phyloP scores from a whole-genome alignment of 768 basidiomycete genomes.

The Auriculariales sp. region DNA sequence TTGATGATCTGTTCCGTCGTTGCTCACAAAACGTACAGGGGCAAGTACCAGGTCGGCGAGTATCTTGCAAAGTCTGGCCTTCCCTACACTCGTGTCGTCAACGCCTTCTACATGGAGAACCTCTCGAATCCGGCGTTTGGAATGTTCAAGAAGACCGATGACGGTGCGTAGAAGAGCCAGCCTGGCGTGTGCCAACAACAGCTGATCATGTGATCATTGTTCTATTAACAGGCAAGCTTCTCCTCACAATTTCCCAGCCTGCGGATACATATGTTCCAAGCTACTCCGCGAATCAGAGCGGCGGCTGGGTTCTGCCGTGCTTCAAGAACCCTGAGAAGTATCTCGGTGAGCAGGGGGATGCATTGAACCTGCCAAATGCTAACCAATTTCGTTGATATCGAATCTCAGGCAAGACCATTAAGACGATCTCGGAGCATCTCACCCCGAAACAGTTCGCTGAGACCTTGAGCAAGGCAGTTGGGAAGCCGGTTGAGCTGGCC shows the following conservation, averaged over 20 bases:
- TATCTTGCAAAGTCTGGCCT: constrained; percentile 4
- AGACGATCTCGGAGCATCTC: neutral
- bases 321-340: neutral
- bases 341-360: neutral
- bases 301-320: neutral
- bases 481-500: neutral
- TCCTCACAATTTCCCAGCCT: neutral
- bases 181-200: too few species aligned
- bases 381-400: neutral
- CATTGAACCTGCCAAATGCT: neutral
- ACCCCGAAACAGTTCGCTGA: neutral
- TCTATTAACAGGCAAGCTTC: too few species aligned
- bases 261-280: neutral
- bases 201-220: too few species aligned
- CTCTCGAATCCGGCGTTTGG: neutral
- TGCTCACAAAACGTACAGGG: too few species aligned
- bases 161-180: too few species aligned
- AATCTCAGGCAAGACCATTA: neutral
- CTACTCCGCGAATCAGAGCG: neutral
- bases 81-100: constrained; percentile 3
- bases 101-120: neutral
- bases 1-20: too few species aligned
- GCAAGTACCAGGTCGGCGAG: constrained; percentile 4
- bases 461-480: neutral
- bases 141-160: neutral